Percentiles rank a stretch among this genome's conserved stretches.
Conservation (phyloP, 495 filamentous ascomycete species). For the Annulohypoxylon moriforme region DNA sequence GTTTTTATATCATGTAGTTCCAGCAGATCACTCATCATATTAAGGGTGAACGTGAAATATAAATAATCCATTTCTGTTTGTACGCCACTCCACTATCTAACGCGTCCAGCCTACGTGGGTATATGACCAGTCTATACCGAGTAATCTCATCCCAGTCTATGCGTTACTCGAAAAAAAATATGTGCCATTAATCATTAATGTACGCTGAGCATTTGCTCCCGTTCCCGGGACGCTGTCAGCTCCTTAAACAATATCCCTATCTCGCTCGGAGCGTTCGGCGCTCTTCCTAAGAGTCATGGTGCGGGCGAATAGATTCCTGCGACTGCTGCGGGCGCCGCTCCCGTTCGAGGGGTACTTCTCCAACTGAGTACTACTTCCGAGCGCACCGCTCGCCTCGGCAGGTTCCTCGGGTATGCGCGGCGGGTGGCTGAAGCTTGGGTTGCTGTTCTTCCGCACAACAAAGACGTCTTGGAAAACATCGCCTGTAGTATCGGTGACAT, state of each 20-base stretch:
- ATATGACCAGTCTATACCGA: slow-evolving; percentile 32
- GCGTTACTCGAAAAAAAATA: background rate
- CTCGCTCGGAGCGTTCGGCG: slow-evolving; percentile 29
- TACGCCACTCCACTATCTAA: slow-evolving; percentile 16
- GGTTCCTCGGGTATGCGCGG: slow-evolving; percentile 45
- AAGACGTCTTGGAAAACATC: slow-evolving; percentile 50
- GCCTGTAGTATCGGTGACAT: slow-evolving; percentile 26
- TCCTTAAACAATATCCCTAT: slow-evolving; percentile 44
- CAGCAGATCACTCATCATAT: background rate
- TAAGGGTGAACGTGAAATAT: background rate
- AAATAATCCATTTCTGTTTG: slow-evolving; percentile 5
- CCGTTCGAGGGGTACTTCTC: slow-evolving; percentile 31
- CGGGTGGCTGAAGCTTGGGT: slow-evolving; percentile 31
- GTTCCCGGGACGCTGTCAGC: background rate
- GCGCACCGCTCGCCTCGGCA: slow-evolving; percentile 18
- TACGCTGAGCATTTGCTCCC: background rate
- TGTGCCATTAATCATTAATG: slow-evolving; percentile 19
- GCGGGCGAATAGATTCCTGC: slow-evolving; percentile 27
- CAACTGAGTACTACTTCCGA: slow-evolving; percentile 27
- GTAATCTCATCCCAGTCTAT: slow-evolving; percentile 19
- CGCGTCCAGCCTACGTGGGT: slow-evolving; percentile 19
- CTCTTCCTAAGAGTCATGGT: slow-evolving; percentile 29
- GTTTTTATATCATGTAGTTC: background rate
- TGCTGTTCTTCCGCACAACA: slow-evolving; percentile 37
- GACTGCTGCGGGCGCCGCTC: slow-evolving; percentile 30